phyloP scores from a whole-genome alignment of 306 rosid species.

The Quercus alba region DNA sequence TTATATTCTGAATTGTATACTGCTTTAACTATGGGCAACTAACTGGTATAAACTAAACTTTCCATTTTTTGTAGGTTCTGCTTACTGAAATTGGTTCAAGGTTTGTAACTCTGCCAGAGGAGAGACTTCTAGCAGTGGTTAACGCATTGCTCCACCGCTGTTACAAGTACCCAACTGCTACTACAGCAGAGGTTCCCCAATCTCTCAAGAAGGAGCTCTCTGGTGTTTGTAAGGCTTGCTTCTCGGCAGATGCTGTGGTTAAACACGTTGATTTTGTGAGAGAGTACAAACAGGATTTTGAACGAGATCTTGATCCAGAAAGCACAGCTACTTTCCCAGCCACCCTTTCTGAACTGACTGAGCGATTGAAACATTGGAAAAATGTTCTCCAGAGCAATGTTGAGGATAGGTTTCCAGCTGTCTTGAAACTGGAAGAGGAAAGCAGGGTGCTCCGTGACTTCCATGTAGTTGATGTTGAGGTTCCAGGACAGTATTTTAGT shows the following conservation, averaged over 20 bases:
- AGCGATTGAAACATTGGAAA: constrained; percentile 94
- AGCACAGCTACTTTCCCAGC: constrained; percentile 86
- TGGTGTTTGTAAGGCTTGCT: constrained; percentile 99
- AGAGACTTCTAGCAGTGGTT: constrained; percentile 98
- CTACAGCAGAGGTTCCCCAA: constrained; percentile 99
- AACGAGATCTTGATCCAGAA: constrained; percentile 99
- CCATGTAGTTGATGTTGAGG: constrained; percentile 99
- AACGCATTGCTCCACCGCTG: constrained; percentile 99
- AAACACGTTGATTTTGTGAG: constrained; percentile 98
- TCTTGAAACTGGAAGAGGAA: constrained; percentile 95
- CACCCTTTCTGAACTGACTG: constrained; percentile 92
- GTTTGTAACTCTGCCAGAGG: constrained; percentile 98
- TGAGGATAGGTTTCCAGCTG: constrained; percentile 98
- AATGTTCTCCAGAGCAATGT: constrained; percentile 97
- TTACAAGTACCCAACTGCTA: constrained; percentile 98
- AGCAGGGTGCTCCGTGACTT: constrained; percentile 95
- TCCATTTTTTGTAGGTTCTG: constrained; percentile 56
- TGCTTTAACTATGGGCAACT: constrained; percentile 10
- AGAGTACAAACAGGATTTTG: constrained; percentile 97
- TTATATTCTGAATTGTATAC: not conserved
- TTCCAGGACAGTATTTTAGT: constrained; percentile 94
- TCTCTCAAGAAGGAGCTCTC: constrained; percentile 99
- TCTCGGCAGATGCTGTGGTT: constrained; percentile 94
- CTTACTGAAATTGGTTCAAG: constrained; percentile 98
- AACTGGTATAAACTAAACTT: constrained; percentile 8